Evolutionary conservation across 129 eudicot species (phyloP).

Genomic region (Pittosporum tobira): DNA sequence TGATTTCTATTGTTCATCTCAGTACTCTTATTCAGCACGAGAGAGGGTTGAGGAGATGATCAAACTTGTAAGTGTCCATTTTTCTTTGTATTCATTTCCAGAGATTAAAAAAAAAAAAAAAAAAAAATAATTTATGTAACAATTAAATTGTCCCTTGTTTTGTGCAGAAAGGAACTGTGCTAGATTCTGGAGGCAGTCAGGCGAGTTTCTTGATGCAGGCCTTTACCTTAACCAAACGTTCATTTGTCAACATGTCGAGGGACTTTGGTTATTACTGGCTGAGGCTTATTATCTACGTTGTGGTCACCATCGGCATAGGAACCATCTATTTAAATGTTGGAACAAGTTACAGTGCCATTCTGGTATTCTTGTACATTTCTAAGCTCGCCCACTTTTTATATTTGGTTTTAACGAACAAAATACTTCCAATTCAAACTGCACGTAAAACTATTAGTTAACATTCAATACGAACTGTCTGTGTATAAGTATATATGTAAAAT

Average conservation of each 20-base stretch:
- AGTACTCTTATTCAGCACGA: conserved; percentile 47
- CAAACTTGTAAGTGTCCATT: conserved; percentile 44
- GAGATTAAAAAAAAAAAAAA: too few species aligned
- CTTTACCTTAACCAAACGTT: conserved; percentile 72
- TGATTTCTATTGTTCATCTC: conserved; percentile 63
- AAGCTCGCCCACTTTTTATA: too few species aligned
- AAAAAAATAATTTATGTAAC: too few species aligned
- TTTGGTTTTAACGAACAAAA: too few species aligned
- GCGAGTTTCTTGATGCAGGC: conserved; percentile 97
- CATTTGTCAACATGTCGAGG: conserved; percentile 92
- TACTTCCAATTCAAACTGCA: too few species aligned
- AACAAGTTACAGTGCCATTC: conserved; percentile 71
- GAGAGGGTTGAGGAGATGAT: conserved; percentile 83
- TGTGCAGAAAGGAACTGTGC: conserved; percentile 84
- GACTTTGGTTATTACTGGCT: conserved; percentile 99
- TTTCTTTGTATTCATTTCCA: too few species aligned
- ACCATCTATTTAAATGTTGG: conserved; percentile 82
- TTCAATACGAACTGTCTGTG: too few species aligned
- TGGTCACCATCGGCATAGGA: conserved; percentile 92
- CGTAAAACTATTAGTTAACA: too few species aligned
- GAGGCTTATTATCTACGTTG: conserved; percentile 75
- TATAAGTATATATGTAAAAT: too few species aligned
- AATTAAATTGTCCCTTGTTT: too few species aligned
- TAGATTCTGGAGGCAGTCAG: conserved; percentile 95
- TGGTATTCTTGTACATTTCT: conserved; percentile 26